A percentile compares a stretch with the other conserved stretches of the same genome.
These are phyloP conservation scores for Tetratostichococcus sp. DNA, from an alignment of 139 green algal species.

Conservation along the genomic window DNA sequence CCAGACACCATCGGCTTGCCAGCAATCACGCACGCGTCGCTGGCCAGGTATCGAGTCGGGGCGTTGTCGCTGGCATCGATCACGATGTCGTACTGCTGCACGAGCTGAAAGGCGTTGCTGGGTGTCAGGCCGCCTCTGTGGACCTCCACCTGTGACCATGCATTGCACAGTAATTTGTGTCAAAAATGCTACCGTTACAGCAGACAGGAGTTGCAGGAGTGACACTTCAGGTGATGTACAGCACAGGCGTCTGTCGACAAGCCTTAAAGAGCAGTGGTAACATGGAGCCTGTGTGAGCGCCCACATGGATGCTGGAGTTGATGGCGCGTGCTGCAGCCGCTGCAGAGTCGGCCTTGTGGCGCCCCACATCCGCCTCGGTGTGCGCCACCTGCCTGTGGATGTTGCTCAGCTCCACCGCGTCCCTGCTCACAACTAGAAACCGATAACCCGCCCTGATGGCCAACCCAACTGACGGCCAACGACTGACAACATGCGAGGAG, in stretches of 20 bases:
- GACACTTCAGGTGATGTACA: too few relatives aligned
- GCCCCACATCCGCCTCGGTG: constrained; percentile 58
- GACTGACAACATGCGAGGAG: too few relatives aligned
- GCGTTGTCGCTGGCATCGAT: constrained; percentile 94
- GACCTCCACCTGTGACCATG: constrained; percentile 34
- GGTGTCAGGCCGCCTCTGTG: constrained; percentile 60
- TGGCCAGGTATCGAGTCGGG: constrained; percentile 88
- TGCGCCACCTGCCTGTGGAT: constrained; percentile 81
- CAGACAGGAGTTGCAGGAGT: too few relatives aligned
- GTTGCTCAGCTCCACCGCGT: constrained; percentile 83
- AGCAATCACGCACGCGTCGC: constrained; percentile 72
- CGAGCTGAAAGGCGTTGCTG: constrained; percentile 67
- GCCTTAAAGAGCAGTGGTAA: too few relatives aligned
- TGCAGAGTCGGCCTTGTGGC: constrained; percentile 78
- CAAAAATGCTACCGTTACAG: too few relatives aligned
- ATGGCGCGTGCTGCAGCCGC: constrained; percentile 43
- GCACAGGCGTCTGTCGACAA: too few relatives aligned
- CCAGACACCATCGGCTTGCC: constrained; percentile 79
- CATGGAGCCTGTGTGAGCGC: neutral
- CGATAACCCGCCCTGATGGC: too few relatives aligned
- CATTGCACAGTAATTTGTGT: too few relatives aligned
- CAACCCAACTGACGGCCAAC: too few relatives aligned
- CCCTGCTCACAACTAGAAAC: constrained; percentile 33
- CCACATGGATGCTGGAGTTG: constrained; percentile 59
- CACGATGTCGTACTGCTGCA: constrained; percentile 80